These are phyloP conservation scores for Neoboletus brunneissimus DNA, from an alignment of 768 basidiomycete species.

Conservation along the genomic window DNA sequence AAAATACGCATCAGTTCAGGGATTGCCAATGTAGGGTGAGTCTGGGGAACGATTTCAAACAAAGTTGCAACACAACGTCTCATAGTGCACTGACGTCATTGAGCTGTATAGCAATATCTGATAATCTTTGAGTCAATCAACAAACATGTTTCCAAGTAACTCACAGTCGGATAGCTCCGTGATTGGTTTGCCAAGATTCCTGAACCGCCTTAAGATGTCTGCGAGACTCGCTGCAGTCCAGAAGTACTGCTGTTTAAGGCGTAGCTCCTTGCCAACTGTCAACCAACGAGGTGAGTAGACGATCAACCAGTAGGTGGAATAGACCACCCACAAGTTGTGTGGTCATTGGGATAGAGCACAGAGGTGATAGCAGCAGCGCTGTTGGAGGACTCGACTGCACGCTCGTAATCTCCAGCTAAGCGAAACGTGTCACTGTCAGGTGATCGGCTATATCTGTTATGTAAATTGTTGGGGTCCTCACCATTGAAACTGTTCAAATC, in stretches of 20 bases:
- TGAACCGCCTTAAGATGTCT: slow-evolving; percentile 92
- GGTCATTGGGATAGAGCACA: slow-evolving; percentile 95
- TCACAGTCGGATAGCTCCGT: slow-evolving; percentile 78
- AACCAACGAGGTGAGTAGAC: background rate
- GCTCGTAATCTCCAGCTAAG: slow-evolving; percentile 88
- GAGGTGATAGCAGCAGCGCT: slow-evolving; percentile 92
- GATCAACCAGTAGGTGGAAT: background rate
- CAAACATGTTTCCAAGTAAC: slow-evolving; percentile 17
- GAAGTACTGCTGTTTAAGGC: slow-evolving; percentile 96
- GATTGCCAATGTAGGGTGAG: slow-evolving; percentile 93
- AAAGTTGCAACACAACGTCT: background rate
- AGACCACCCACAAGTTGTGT: slow-evolving; percentile 54
- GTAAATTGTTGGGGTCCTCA: slow-evolving; percentile 30
- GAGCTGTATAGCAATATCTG: slow-evolving; percentile 90
- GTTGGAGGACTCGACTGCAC: slow-evolving; percentile 82
- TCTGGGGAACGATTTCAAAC: slow-evolving; percentile 42
- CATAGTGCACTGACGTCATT: slow-evolving; percentile 62
- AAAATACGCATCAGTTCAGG: slow-evolving; percentile 93
- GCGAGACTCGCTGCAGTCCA: slow-evolving; percentile 86
- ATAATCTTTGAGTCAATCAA: slow-evolving; percentile 2
- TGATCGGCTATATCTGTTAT: background rate
- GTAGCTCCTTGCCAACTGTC: slow-evolving; percentile 78
- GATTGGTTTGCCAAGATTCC: slow-evolving; percentile 80
- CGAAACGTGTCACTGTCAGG: background rate
- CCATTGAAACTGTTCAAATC: slow-evolving; percentile 96